phyloP scores from a whole-genome alignment of 331 rosid species.

The Stylosanthes scabra region DNA sequence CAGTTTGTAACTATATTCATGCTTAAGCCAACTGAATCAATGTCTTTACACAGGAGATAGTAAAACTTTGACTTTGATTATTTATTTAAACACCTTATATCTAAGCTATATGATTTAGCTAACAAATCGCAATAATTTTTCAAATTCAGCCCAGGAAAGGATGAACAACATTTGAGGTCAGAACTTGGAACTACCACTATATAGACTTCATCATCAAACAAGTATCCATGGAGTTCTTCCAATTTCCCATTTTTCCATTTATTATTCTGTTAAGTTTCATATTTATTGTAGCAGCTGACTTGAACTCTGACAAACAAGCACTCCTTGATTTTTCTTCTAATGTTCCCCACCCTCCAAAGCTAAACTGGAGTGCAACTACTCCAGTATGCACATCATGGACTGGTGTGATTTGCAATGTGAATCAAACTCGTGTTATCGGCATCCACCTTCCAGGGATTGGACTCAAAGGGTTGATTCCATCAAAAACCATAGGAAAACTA shows the following conservation, averaged over 20 bases:
- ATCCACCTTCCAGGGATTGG: slow-evolving; percentile 69
- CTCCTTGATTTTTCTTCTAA: slow-evolving; percentile 57
- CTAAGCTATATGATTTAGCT: slow-evolving; percentile 25
- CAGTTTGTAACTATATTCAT: not conserved
- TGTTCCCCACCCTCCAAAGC: slow-evolving; percentile 49
- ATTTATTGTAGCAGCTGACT: slow-evolving; percentile 52
- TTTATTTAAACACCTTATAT: slow-evolving; percentile 3
- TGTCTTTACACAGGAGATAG: not conserved
- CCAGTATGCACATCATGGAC: slow-evolving; percentile 66
- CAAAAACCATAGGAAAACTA: slow-evolving; percentile 61
- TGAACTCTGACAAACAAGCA: slow-evolving; percentile 63
- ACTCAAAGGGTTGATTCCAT: slow-evolving; percentile 60
- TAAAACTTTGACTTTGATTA: not conserved
- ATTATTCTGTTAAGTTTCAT: slow-evolving; percentile 46
- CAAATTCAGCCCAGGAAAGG: slow-evolving; percentile 43
- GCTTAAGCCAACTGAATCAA: not conserved
- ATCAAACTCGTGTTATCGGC: slow-evolving; percentile 49
- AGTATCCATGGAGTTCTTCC: slow-evolving; percentile 52
- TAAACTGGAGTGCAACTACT: slow-evolving; percentile 61
- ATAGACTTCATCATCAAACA: slow-evolving; percentile 30
- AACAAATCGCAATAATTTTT: slow-evolving; percentile 41
- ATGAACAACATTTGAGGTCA: slow-evolving; percentile 39
- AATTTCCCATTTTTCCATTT: slow-evolving; percentile 36
- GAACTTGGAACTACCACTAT: slow-evolving; percentile 19
- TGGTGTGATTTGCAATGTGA: slow-evolving; percentile 60